Base-by-base conservation (phyloP, 106 monocot genomes). In the Hemerocallis citrina region DNA sequence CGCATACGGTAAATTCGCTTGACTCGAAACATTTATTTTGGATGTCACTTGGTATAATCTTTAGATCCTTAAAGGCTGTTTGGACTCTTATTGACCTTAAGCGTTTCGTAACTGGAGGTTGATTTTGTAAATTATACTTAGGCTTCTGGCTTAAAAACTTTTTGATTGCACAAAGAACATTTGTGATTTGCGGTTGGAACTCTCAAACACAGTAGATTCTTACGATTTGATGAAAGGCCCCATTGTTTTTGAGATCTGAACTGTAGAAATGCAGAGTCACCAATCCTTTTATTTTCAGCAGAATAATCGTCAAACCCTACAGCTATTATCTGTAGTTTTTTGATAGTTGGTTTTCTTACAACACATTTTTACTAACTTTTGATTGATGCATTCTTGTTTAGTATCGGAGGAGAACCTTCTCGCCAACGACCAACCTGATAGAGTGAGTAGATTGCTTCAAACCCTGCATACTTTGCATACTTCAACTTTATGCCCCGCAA, bases 401-500 rank as follows among this genome's bases (percentile, higher is more conserved):
- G 94, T 95, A 68, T 37, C 94, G 2, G 89, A 95, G 61, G 94
- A 95, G 70, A 95, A 89, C 74, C 83, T 95, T 67, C 36, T 67
- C 63, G 60, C 47, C 29, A 68, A 4, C 47, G 81, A 84, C 28
- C 71, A 71, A 59, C 66, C 67, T 75, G 74, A 85, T 43, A 72
- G 43, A 62, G 89, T 81, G 65, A 63, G 72, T 55, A 57, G 30
- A 56, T 64, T 12, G 28, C 12, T 25, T n/a, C n/a, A n/a, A n/a
- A 27, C 13, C 10, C 51, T 8, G 32, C 6, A 61, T 24, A 54
- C 52, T 16, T 11, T 50, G 15, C 47, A 13, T 46, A 52, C 38
- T 3, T 37, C 44, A 40, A 25, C 23, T 68, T 50, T 25, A n/a
- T n/a, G n/a, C n/a, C n/a, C n/a, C n/a, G n/a, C n/a, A n/a, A n/a